A percentile compares a stretch with the other conserved stretches of the same genome.
Conservation (phyloP, 2,329 filamentous ascomycete species). For the Sarocladium brachiariae region DNA sequence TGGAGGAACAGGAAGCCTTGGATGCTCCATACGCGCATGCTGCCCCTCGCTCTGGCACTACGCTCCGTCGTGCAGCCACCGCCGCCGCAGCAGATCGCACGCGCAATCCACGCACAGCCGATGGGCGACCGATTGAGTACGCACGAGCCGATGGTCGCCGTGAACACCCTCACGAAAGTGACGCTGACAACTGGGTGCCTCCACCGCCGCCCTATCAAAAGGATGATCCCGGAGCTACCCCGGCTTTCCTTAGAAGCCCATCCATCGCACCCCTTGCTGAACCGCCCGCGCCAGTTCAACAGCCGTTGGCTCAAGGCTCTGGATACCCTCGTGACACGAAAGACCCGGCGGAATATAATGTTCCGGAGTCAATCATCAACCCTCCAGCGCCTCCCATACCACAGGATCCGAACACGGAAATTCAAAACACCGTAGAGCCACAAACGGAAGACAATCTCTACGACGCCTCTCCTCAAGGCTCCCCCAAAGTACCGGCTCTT, state of each 20-base stretch:
- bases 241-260: slow-evolving; percentile 47
- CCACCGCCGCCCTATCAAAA: slow-evolving; percentile 75
- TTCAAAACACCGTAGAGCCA: slow-evolving; percentile 10
- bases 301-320: neutral
- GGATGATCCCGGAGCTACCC: slow-evolving; percentile 51
- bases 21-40: slow-evolving; percentile 69
- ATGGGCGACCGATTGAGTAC: slow-evolving; percentile 51
- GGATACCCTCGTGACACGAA: neutral
- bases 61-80: slow-evolving; percentile 65
- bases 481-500: slow-evolving; percentile 22
- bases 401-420: slow-evolving; percentile 6
- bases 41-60: slow-evolving; percentile 62
- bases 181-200: slow-evolving; percentile 83
- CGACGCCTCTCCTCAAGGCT: slow-evolving; percentile 39
- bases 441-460: slow-evolving; percentile 35
- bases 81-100: slow-evolving; percentile 69
- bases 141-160: slow-evolving; percentile 62
- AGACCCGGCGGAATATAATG: neutral
- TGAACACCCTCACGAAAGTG: slow-evolving; percentile 77
- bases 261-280: slow-evolving; percentile 28
- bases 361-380: slow-evolving; percentile 3
- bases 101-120: slow-evolving; percentile 51
- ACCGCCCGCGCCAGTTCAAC: slow-evolving; percentile 19
- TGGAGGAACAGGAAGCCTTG: slow-evolving; percentile 54
- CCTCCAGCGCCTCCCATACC: neutral